Evolutionary conservation across 805 yeast species (phyloP), one percentile per base, ranked within the genome.

Genomic region (Wickerhamiella siamensis): DNA sequence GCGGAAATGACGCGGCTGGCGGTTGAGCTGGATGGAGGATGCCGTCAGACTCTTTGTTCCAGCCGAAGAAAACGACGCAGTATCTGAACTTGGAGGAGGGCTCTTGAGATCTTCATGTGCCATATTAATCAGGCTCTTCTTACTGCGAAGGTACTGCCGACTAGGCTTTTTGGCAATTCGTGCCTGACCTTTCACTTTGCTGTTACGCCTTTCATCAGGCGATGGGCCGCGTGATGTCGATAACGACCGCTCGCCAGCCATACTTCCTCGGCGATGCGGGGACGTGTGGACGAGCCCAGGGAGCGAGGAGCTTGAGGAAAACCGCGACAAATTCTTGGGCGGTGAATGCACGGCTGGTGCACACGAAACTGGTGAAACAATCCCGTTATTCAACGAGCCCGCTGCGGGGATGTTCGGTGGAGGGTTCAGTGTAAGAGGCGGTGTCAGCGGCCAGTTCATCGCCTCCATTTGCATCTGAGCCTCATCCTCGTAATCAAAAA

Each of bases 151-250:
- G 12, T 45, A 24, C 24, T 44, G 43, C 19, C 44, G 39, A 38
- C 49, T 45, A 3, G 49, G 42, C 21, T 45, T 45, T 40, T 49
- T 49, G 14, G 50, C 40, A 12, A 49, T 42, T 3, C 53, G 39
- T 10, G 46, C 42, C 31, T 36, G 38, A 26, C 37, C 37, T 3
- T 24, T 24, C 29, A 20, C 37, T 19, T 18, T 34, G 9, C 37
- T 19, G 8, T 21, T 21, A 12, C 37, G 37, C 6, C 37, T 24
- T 12, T 34, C 37, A 15, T 34, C 37, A 4, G 37, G 37, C 17
- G 37, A 34, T 3, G 26, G 37, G 12, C 37, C 37, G 4, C 37
- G 37, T 15, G 37, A 34, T 15, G 37, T 12, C 6, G 29, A 12
- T 24, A 6, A 12, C 29, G 29, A 24, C 12, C 29, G 29, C 6